phyloP scores from a whole-genome alignment of 768 basidiomycete species.

The Paxillus involutus region DNA sequence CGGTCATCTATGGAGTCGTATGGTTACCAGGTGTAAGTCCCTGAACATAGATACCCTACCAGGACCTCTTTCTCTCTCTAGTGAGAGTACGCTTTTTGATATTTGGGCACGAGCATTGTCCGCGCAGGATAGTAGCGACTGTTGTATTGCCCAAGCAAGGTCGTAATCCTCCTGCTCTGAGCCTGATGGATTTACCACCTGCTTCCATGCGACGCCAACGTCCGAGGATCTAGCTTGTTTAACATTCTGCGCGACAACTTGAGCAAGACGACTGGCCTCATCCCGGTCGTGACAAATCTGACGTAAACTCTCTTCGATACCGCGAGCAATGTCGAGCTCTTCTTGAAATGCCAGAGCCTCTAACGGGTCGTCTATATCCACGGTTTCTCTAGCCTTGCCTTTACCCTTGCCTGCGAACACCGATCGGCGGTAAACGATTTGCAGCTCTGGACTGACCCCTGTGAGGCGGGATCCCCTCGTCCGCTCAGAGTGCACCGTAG shows the following conservation, averaged over 20 bases:
- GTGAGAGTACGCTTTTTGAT: not conserved
- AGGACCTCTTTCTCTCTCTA: not conserved
- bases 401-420: conserved; percentile 2
- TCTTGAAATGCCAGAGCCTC: conserved; percentile 30
- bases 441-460: conserved; percentile 36
- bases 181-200: conserved; percentile 5
- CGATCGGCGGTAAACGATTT: conserved; percentile 40
- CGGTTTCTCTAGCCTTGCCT: not conserved
- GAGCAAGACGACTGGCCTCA: conserved; percentile 6
- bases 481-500: conserved; percentile 15
- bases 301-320: conserved; percentile 47
- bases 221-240: conserved; percentile 5
- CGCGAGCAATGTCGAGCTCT: conserved; percentile 42
- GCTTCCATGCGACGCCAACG: conserved; percentile 7
- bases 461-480: conserved; percentile 18
- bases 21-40: not conserved
- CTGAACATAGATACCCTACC: conserved; percentile 9
- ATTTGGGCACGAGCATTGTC: not conserved
- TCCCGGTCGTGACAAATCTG: conserved; percentile 14
- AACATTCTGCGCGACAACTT: conserved; percentile 4
- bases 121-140: conserved; percentile 22
- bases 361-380: conserved; percentile 11
- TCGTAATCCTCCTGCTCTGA: conserved; percentile 12
- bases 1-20: conserved; percentile 2
- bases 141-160: conserved; percentile 32